Base-by-base conservation (phyloP, 352 stramenopile genomes). In the Pythium brachiatum region DNA sequence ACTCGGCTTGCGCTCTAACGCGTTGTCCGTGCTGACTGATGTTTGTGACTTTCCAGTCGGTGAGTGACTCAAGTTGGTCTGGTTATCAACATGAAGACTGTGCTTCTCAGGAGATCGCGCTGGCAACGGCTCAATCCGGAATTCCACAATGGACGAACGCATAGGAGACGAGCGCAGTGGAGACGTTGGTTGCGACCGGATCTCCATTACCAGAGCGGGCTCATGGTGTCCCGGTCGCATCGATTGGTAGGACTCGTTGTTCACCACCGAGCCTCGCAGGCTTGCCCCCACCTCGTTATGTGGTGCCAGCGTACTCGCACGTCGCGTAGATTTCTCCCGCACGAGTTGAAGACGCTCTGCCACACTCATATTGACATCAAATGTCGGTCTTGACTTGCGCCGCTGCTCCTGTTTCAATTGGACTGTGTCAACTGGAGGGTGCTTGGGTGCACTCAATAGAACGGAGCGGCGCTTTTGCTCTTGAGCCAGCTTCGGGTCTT, bases 291-390 rank as follows among this genome's bases (percentile, higher is more conserved):
- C 16, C 36, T 66, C 60, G 7, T 6, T 9, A 18, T 66, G 60
- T 15, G 60, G 18, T 16, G 41, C 32, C 2, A 64, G 48, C 0
- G 63, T 65, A 16, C 62, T 78, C 9, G 44, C 39, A 1, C 78
- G 61, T 18, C 78, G 69, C 36, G 80, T 57, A 1, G 70, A 72
- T 56, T 85, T 77, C 38, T 86, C 79, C 27, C 69, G 70, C 20
- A 75, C 71, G 16, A 92, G 71, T 41, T 86, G 65, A n/a, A 89
- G 53, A 9, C 74, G 57, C 52, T 92, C 83, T 0, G 72, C 79
- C 29, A 92, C 83, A 60, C 75, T 89, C 77, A 92, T 87, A 11
- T 81, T 81, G 0, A 63, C 47, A 20, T 92, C 70, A 47, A 88
- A 92, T 27, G 79, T 70, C 31, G 79, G 70, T 1, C 83, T 63